These are phyloP conservation scores for Aspergillus ibericus DNA, from an alignment of 2,329 filamentous ascomycete genomes.

Conservation along the genomic window DNA sequence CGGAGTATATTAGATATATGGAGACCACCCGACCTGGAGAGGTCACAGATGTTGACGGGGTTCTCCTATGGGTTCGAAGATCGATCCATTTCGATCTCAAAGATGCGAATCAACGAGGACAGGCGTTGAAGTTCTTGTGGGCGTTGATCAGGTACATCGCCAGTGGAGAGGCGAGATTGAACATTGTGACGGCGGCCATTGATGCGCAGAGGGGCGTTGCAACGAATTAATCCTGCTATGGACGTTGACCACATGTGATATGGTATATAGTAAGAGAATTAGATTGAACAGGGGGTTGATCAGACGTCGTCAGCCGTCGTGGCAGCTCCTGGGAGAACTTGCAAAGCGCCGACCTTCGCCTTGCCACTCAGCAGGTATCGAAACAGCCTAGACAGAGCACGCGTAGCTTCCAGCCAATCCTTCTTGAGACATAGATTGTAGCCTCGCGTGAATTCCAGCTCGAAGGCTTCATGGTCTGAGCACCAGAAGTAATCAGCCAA, in stretches of 20 bases:
- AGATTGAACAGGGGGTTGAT: too few relatives aligned
- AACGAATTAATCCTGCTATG: too few relatives aligned
- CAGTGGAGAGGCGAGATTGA: neutral
- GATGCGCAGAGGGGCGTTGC: too few relatives aligned
- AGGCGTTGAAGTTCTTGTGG: too few relatives aligned
- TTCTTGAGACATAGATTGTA: conserved; percentile 14
- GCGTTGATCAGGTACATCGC: neutral
- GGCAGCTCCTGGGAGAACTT: neutral
- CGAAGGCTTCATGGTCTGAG: neutral
- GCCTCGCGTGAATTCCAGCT: conserved; percentile 12
- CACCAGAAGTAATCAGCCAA: neutral
- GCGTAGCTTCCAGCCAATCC: conserved; percentile 14
- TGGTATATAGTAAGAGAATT: too few relatives aligned
- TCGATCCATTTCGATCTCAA: neutral
- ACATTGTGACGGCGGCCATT: neutral
- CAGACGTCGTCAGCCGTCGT: too few relatives aligned
- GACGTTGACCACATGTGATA: too few relatives aligned
- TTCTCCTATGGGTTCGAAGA: neutral
- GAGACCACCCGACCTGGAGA: neutral
- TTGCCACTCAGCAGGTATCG: conserved; percentile 13
- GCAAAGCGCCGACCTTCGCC: conserved; percentile 13
- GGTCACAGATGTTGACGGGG: neutral
- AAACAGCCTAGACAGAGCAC: conserved; percentile 15
- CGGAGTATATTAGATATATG: neutral
- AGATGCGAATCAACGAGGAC: too few relatives aligned